Evolutionary conservation across 2,329 filamentous ascomycete genomes (phyloP), one percentile per base, ranked within the genome.

Genomic region (Penicillium sp.): DNA sequence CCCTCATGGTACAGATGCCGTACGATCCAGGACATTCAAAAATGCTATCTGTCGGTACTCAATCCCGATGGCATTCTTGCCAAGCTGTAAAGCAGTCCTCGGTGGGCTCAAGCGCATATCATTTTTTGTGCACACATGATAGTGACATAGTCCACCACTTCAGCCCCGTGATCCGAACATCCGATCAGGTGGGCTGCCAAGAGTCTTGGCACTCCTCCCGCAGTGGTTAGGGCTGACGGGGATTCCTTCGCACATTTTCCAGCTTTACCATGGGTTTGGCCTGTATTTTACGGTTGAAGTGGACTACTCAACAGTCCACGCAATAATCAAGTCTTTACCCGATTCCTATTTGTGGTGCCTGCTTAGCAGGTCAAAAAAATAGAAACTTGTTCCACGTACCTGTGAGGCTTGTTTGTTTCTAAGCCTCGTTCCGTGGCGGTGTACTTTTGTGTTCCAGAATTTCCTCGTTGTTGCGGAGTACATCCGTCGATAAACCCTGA

Each of bases 11-110:
- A 6, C 24, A 74, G 72, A 42, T 75, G 72, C 57, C 70, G 68
- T 12, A 70, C 68, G 10, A 65, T 75, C 50, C 62, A 62, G 9
- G 75, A 76, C 13, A 76, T 77, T 38, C 69, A 66, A 24, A 60
- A 64, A 53, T 64, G 61, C 17, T 72, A 75, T 67, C 60, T 75
- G 40, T 73, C 72, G 0, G 63, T 73, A 15, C 58, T 75, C 45
- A 67, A 67, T 33, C 60, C 68, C 0, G 69, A 75, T 53, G 73
- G 73, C 2, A 62, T 71, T 24, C 65, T 75, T 3, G 66, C 72
- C 13, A 75, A 75, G 50, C 59, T 74, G 35, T 76, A 45, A 62
- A 33, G 28, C 5, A 1, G 35, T 13, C 35, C 35, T 22, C 12
- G 37, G 10, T 33, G n/a, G 28, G 28, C 19, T 33, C 2, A 35